Base-by-base conservation (phyloP, 345 rosid genomes). In the Citropsis articulata region DNA sequence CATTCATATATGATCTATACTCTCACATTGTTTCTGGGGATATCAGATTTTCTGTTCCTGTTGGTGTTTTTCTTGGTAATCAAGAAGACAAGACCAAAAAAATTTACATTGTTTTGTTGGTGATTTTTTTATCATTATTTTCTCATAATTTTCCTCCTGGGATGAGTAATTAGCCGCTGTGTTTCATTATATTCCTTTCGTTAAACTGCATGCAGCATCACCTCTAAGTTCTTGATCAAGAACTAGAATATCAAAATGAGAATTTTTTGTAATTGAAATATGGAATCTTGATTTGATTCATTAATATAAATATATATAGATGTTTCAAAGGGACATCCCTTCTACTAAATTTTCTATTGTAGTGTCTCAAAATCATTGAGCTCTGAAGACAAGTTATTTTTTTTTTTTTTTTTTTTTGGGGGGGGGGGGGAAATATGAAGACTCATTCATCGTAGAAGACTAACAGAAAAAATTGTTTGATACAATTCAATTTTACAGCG, bases 151-250 rank as follows among this genome's bases (percentile, higher is more conserved):
- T 63, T 0, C 56, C 21, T 53, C 5, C 33, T 8, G 6, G 24
- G 71, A 35, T 68, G 9, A 68, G 18, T 27, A 68, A 13, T 24
- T 42, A 25, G 55, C 56, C 7, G 10, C 6, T 25, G 3, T 42
- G 30, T 69, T 42, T 24, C 22, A 2, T 14, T 42, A 24, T 45
- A 21, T 21, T 35, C 14, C 7, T 35, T 66, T 2, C 35, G 10
- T 21, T n/a, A 33, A 45, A 66, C 35, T 35, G 42, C 48, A 19
- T 6, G 36, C 36, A 4, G 5, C 22, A 66, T 14, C 72, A 42
- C 27, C 55, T 69, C n/a, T 79, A 13, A 33, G 50, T 35, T 73
- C 66, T 73, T 60, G 53, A 73, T 35, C 66, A 60, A n/a, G 25
- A 60, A 69, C 35, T 69, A 42, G 31, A 69, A 69, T 69, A 25